A percentile compares a stretch with the other conserved stretches of the same genome.
phyloP scores from a whole-genome alignment of 164 flowering plant genomes.

The Echeveria elegans region DNA sequence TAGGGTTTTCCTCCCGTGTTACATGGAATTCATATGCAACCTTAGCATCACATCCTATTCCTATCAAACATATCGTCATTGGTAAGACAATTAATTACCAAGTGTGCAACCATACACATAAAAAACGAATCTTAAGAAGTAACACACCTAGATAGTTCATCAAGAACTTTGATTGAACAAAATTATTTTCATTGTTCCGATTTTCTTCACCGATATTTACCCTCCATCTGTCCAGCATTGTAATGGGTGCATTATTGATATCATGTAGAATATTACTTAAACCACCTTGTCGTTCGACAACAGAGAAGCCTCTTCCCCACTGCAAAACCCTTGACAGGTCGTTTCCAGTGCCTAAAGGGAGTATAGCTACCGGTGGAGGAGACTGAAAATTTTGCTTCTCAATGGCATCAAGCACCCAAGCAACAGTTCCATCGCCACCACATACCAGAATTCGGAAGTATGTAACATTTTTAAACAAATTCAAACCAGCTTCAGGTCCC shows the following conservation, averaged over 20 bases:
- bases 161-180: slow-evolving; percentile 48
- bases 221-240: slow-evolving; percentile 75
- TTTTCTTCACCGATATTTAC: slow-evolving; percentile 41
- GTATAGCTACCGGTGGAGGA: slow-evolving; percentile 78
- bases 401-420: slow-evolving; percentile 80
- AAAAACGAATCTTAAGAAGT: background rate
- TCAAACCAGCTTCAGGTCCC: slow-evolving; percentile 62
- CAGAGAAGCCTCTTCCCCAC: slow-evolving; percentile 74
- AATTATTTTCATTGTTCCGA: slow-evolving; percentile 16
- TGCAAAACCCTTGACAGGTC: slow-evolving; percentile 66
- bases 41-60: slow-evolving; percentile 85
- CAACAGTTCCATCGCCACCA: slow-evolving; percentile 87
- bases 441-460: slow-evolving; percentile 71
- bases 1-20: slow-evolving; percentile 59
- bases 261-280: slow-evolving; percentile 47
- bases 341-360: slow-evolving; percentile 79
- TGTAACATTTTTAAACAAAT: slow-evolving; percentile 39
- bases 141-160: slow-evolving; percentile 61
- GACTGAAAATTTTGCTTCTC: slow-evolving; percentile 62
- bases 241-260: slow-evolving; percentile 56
- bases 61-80: slow-evolving; percentile 20
- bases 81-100: background rate
- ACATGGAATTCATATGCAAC: slow-evolving; percentile 70
- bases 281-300: slow-evolving; percentile 50
- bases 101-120: background rate